Conservation (phyloP, 2,329 filamentous ascomycete genomes). For the Curvularia hawaiiensis region DNA sequence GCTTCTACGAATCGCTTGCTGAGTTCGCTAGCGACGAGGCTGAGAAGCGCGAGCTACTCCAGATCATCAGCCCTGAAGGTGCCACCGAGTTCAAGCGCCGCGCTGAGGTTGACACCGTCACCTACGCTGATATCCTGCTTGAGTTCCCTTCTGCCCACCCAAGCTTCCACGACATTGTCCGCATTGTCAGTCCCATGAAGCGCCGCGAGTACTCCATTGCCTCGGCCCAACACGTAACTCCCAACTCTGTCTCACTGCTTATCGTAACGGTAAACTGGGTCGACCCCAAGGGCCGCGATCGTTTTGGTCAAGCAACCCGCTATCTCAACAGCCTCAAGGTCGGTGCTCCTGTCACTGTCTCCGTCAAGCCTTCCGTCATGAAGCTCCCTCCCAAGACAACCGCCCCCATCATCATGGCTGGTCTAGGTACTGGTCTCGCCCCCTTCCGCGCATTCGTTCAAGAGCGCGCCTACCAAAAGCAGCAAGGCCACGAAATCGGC, state of each 20-base stretch:
- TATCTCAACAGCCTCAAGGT: constrained; percentile 80
- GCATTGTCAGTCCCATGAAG: constrained; percentile 90
- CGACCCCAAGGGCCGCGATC: constrained; percentile 82
- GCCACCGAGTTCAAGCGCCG: constrained; percentile 91
- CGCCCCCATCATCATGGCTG: constrained; percentile 97
- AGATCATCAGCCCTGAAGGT: constrained; percentile 74
- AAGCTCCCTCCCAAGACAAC: constrained; percentile 89
- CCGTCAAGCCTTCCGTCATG: constrained; percentile 98
- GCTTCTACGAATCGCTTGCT: constrained; percentile 92
- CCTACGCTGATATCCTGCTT: constrained; percentile 86
- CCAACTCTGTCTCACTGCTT: constrained; percentile 88
- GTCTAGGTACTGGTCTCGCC: constrained; percentile 94
- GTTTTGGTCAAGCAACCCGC: constrained; percentile 90
- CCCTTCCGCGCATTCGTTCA: constrained; percentile 99
- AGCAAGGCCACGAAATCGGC: constrained; percentile 94
- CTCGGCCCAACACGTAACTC: constrained; percentile 92
- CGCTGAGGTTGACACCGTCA: constrained; percentile 87
- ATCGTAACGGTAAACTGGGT: constrained; percentile 98
- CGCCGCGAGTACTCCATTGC: constrained; percentile 99
- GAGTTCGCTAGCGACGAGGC: constrained; percentile 82
- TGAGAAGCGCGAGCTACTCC: constrained; percentile 79
- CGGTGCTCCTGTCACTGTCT: constrained; percentile 83
- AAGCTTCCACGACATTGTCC: constrained; percentile 83
- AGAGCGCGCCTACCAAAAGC: constrained; percentile 96
- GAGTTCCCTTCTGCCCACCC: constrained; percentile 92